Conservation (phyloP, 306 rosid species). For the Trifolium repens region DNA sequence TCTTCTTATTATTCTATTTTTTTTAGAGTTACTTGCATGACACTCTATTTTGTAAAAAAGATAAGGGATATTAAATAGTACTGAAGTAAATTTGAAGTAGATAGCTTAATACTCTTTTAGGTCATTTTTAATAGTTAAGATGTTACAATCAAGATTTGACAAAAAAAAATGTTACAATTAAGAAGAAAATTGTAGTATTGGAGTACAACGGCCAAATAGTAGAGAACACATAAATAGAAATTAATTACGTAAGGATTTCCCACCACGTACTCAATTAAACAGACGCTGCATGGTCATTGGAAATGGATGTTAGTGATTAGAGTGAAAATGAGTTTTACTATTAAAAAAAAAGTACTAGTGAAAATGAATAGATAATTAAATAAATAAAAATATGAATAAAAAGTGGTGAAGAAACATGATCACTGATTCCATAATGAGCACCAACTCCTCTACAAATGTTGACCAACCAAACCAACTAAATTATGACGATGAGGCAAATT, state of each 20-base stretch:
- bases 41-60: too few relatives aligned
- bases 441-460: conserved; percentile 41
- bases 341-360: background rate
- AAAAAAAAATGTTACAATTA: too few relatives aligned
- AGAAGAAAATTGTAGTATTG: too few relatives aligned
- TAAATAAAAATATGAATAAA: background rate
- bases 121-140: too few relatives aligned
- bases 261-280: conserved; percentile 7
- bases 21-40: too few relatives aligned
- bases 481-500: conserved; percentile 31
- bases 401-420: background rate
- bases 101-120: too few relatives aligned
- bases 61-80: too few relatives aligned
- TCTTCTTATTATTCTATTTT: too few relatives aligned
- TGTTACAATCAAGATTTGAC: too few relatives aligned
- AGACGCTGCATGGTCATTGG: conserved; percentile 26
- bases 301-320: conserved; percentile 4
- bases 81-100: too few relatives aligned
- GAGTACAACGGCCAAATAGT: too few relatives aligned
- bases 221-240: too few relatives aligned
- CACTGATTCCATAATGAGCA: conserved; percentile 22
- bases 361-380: background rate
- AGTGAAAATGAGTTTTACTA: background rate
- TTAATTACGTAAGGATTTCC: conserved; percentile 7
- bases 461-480: conserved; percentile 41